Evolutionary conservation across 208 protist genomes (phyloP), one percentile per base, ranked within the genome.

Genomic region (Trypanosoma avium): DNA sequence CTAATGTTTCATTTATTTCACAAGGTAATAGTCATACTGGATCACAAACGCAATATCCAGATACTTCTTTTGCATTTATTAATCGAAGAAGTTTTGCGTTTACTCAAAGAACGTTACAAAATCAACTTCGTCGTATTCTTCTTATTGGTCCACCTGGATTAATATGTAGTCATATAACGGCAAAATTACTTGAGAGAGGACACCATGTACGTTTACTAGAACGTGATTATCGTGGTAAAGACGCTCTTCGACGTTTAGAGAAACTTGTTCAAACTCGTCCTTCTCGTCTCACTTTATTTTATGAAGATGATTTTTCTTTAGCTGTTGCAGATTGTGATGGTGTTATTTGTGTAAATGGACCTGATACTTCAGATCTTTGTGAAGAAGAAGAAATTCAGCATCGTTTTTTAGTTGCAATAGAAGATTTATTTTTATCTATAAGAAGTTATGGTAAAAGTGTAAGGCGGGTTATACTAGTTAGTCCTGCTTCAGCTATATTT

Each of bases 371-470:
- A 10, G 63, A 69, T 42, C 2, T 35, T 29, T 36, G 3, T 5
- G 40, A 60, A 32, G 47, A 38, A 26, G 35, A 40, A 9, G 52
- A 58, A 13, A 61, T 69, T 48, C 22, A 56, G 45, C 3, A 47
- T 0, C 63, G 50, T 10, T 69, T 60, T 55, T 17, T 56, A 1
- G 19, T 24, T 35, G 26, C 43, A 17, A 38, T 69, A 36, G 38
- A 61, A 50, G 63, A 69, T 61, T 24, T 69, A 43, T 69, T 69
- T 69, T 21, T 69, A 48, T 69, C 63, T 29, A 69, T 69, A 49
- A 19, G 47, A 56, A 48, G 19, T 9, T 26, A 57, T 47, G 60
- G 60, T 19, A 56, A 66, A 47, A 66, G 49, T 38, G 60, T 66
- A n/a, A 33, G 52, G 38, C 50, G 64, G 3, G 57, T 69, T 30